Conservation (phyloP, 2,329 filamentous ascomycete genomes). For the Pyrenophora seminiperda region DNA sequence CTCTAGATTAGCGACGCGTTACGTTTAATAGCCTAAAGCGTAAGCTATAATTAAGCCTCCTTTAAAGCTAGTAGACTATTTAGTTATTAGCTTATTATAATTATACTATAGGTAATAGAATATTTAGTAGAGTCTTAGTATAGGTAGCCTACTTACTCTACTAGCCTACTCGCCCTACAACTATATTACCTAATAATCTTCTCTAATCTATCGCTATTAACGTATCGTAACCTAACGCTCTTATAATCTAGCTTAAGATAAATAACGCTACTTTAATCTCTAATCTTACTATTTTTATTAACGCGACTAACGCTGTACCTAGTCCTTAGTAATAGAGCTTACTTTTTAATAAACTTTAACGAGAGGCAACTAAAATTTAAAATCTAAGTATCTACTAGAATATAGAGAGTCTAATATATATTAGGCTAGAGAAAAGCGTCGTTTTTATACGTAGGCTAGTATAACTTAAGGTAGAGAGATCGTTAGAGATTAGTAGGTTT, state of each 20-base stretch:
- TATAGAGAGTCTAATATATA: slow-evolving; percentile 14
- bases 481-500: slow-evolving; percentile 18
- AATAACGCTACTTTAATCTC: slow-evolving; percentile 21
- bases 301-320: slow-evolving; percentile 12
- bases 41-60: no score
- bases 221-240: slow-evolving; percentile 15
- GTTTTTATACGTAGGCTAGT: slow-evolving; percentile 18
- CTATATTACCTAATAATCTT: slow-evolving; percentile 10
- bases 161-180: no score
- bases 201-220: slow-evolving; percentile 14
- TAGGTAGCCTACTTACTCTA: no score
- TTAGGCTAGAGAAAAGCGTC: slow-evolving; percentile 14
- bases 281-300: slow-evolving; percentile 15
- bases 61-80: no score
- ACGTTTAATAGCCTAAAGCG: no score
- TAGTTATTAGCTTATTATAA: no score
- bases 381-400: slow-evolving; percentile 20
- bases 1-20: no score
- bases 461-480: slow-evolving; percentile 17
- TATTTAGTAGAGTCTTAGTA: no score
- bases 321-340: slow-evolving; percentile 16
- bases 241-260: slow-evolving; percentile 17
- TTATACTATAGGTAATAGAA: no score
- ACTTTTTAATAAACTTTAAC: slow-evolving; percentile 18
- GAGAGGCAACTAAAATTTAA: slow-evolving; percentile 17